A percentile compares a stretch with the other conserved stretches of the same genome.
Evolutionary conservation across 306 rosid genomes (phyloP).

Genomic region (Canavalia gladiata): DNA sequence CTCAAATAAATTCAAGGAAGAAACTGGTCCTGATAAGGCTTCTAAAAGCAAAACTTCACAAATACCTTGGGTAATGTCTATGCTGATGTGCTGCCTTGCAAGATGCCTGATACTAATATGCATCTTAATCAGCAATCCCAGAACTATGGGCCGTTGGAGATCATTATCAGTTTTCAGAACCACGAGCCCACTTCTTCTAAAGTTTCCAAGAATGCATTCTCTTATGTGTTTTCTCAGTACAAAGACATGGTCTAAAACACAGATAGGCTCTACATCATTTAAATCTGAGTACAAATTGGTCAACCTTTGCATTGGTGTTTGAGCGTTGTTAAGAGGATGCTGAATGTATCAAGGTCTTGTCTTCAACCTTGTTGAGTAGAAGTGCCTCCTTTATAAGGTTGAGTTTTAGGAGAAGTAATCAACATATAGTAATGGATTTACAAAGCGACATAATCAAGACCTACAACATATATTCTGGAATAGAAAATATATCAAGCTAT

Average conservation of each 20-base stretch:
- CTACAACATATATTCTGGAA: too few relatives aligned
- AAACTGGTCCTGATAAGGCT: slow-evolving; percentile 94
- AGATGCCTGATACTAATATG: slow-evolving; percentile 90
- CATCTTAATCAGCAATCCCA: slow-evolving; percentile 83
- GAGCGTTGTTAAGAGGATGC: too few relatives aligned
- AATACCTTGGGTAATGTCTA: slow-evolving; percentile 95
- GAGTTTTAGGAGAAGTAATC: too few relatives aligned
- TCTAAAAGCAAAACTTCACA: slow-evolving; percentile 93
- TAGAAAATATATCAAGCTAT: too few relatives aligned
- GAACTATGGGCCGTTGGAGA: slow-evolving; percentile 93
- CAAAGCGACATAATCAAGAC: too few relatives aligned
- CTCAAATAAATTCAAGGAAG: slow-evolving; percentile 90
- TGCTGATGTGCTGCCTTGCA: slow-evolving; percentile 98
- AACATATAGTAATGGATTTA: too few relatives aligned
- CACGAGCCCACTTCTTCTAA: slow-evolving; percentile 96
- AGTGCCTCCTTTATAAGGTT: too few relatives aligned
- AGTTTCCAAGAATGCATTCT: slow-evolving; percentile 97
- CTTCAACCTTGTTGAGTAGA: too few relatives aligned
- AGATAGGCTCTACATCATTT: slow-evolving; percentile 98
- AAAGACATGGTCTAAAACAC: slow-evolving; percentile 94
- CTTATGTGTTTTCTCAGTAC: slow-evolving; percentile 98
- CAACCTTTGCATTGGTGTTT: slow-evolving; percentile 83
- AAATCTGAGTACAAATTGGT: slow-evolving; percentile 95
- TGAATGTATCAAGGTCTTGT: too few relatives aligned
- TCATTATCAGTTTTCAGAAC: slow-evolving; percentile 92